Evolutionary conservation across 768 basidiomycete genomes (phyloP), one percentile per base, ranked within the genome.

Genomic region (Fistulinella prunicolor): DNA sequence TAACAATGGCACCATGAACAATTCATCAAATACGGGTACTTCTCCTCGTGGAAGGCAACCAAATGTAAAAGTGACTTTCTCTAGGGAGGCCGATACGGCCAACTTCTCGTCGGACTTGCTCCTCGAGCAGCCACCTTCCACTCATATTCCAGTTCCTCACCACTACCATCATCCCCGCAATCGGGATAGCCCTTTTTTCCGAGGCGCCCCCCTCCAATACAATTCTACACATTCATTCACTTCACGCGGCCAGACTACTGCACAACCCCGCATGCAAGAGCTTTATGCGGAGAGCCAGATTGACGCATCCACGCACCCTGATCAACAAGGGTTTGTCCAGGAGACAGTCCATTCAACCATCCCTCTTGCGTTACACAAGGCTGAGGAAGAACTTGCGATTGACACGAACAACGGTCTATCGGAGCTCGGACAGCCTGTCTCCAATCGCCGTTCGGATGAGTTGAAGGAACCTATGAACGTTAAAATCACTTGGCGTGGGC

Each of bases 261-360:
- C 65, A 21, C 68, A 69, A 44, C 66, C 66, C 30, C 72, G 71
- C 45, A 73, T 78, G 28, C 79, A 78, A 56, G 74, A 78, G 24
- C 54, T 75, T 17, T 78, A 76, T 59, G 69, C 66, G 26, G 61
- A 50, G 44, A 69, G 67, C 43, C 67, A 67, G 48, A 38, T 65
- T 19, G 65, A 69, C 38, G 49, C 52, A 47, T 61, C 68, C 38
- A 51, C 60, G 1, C 66, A 61, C 1, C 50, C 63, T 8, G 56
- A 64, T 54, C 68, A 60, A 32, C 61, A 58, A 44, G 65, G 61
- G 20, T 84, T 82, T 55, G 59, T 79, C 6, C 77, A 68, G 6
- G 83, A 87, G 63, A 75, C 78, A 16, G 81, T 87, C 23, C 69
- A 72, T 41, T 85, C 83, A 12, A 79, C 79, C 12, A 81, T 87